A percentile compares a stretch with the other conserved stretches of the same genome.
phyloP scores from a whole-genome alignment of 164 flowering plant genomes.

The Chloranthus sessilifolius region DNA sequence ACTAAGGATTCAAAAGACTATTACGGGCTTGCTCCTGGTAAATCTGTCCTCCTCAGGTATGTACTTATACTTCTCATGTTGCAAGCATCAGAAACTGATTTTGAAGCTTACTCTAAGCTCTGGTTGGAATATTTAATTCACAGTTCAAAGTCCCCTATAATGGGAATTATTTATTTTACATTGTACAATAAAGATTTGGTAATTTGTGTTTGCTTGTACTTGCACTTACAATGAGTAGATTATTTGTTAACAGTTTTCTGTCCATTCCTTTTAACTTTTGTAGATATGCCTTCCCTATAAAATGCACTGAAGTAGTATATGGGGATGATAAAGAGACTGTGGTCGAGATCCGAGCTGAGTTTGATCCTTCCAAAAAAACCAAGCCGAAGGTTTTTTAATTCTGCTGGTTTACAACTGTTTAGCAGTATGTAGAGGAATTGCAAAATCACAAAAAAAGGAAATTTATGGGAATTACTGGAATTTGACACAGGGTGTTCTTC shows the following conservation, averaged over 20 bases:
- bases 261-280: background rate
- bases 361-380: constrained; percentile 71
- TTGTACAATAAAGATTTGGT: too few species aligned
- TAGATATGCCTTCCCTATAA: constrained; percentile 95
- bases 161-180: too few species aligned
- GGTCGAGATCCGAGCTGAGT: constrained; percentile 77
- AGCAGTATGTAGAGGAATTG: background rate
- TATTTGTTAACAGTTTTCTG: too few species aligned
- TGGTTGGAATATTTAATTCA: too few species aligned
- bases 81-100: too few species aligned
- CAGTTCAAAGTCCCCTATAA: too few species aligned
- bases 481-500: constrained; percentile 74
- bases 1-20: constrained; percentile 89
- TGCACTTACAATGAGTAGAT: too few species aligned
- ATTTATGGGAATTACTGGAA: constrained; percentile 2
- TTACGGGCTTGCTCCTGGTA: constrained; percentile 99
- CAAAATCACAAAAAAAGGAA: background rate
- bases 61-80: background rate
- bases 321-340: constrained; percentile 76
- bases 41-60: constrained; percentile 87
- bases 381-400: constrained; percentile 72
- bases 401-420: background rate
- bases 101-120: too few species aligned
- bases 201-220: too few species aligned
- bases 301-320: constrained; percentile 77